These are phyloP conservation scores for Apiotrichum brassicae DNA, from an alignment of 1,284 basidiomycete species.

Conservation along the genomic window DNA sequence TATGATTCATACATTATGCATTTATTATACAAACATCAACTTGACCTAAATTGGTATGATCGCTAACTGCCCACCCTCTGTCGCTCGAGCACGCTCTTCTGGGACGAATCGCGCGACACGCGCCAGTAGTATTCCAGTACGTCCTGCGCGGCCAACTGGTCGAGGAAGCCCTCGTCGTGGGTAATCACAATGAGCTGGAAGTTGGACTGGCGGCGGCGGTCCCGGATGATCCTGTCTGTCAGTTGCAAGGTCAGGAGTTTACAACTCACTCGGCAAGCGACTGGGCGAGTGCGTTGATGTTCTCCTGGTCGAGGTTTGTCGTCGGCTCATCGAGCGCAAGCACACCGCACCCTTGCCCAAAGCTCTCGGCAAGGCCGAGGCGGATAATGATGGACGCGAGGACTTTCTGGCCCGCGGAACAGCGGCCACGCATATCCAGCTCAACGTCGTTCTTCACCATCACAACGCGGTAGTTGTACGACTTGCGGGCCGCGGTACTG, in stretches of 20 bases:
- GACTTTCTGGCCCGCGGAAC: conserved; percentile 98
- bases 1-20: background rate
- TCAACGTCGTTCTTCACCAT: conserved; percentile 99
- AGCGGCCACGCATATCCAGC: conserved; percentile 99
- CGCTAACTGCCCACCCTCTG: conserved; percentile 30
- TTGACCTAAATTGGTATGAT: background rate
- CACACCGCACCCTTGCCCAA: conserved; percentile 95
- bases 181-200: conserved; percentile 98
- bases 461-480: conserved; percentile 98
- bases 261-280: conserved; percentile 82
- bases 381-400: conserved; percentile 98
- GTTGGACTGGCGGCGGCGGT: conserved; percentile 78
- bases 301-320: conserved; percentile 93
- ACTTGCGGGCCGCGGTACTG: conserved; percentile 63
- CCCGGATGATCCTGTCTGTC: conserved; percentile 72
- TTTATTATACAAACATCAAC: background rate
- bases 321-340: conserved; percentile 97
- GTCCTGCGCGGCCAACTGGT: conserved; percentile 65
- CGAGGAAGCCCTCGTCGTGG: conserved; percentile 67
- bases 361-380: conserved; percentile 94
- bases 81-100: conserved; percentile 47
- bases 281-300: conserved; percentile 86
- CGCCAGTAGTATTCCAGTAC: conserved; percentile 86
- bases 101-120: conserved; percentile 44
- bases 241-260: background rate